Evolutionary conservation across 768 basidiomycete genomes (phyloP), one percentile per base, ranked within the genome.

Genomic region (Panellus pusillus): DNA sequence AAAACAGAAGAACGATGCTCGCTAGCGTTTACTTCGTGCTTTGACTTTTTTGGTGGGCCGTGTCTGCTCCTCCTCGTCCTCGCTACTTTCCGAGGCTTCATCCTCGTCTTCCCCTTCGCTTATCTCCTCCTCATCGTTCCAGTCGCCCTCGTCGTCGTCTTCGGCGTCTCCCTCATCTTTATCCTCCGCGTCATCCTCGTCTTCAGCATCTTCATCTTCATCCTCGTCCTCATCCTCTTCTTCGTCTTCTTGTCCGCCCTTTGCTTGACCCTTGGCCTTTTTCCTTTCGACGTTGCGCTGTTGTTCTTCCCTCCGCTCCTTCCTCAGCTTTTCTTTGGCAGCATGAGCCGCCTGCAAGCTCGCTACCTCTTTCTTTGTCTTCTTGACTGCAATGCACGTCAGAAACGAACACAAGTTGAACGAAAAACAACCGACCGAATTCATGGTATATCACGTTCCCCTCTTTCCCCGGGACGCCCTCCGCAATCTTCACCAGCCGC

Each of bases 371-470:
- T 86, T 82, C 70, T 89, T 92, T 35, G 89, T 79, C 71, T 95
- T 98, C 76, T 92, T 91, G 46, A 98, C 96, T 97, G 66, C n/a
- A 42, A 44, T 9, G 31, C 52, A 5, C 39, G 48, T 54, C 12
- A 53, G 47, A 31, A 14, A 40, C 24, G 32, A 35, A 14, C 55
- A 56, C 32, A 44, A 3, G 3, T 24, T 19, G 29, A 49, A 18
- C 50, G n/a, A 46, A 28, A 17, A 59, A 39, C 32, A 3, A 77
- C 90, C 62, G 63, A 93, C 96, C 89, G 63, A 97, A 90, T 72
- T 91, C 87, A 67, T 99, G 97, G 74, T 89, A 97, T 37, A 99
- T 87, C 1, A 98, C 92, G 58, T 81, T 83, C 6, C 97, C 93
- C 69, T 96, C 93, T 63, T 87, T 95, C 13, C 95, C 97, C 5